phyloP scores from a whole-genome alignment of 2,329 filamentous ascomycete species.

The Chrysoporthe austroafricana region DNA sequence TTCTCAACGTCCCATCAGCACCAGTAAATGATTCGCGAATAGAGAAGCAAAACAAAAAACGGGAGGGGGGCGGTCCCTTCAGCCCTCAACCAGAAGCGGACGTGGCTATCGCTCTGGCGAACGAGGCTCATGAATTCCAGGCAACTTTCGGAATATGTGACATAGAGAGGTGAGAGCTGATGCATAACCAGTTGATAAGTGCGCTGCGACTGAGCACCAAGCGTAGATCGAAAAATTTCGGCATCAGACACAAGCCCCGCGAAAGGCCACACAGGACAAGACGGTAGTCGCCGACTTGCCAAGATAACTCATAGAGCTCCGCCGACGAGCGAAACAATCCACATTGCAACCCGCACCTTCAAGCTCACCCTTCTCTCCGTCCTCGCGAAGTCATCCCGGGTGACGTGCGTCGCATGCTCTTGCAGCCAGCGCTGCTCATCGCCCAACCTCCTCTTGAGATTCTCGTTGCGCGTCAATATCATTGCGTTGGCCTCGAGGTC shows the following conservation, averaged over 20 bases:
- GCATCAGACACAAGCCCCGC: neutral
- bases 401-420: conserved; percentile 70
- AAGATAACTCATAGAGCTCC: conserved; percentile 70
- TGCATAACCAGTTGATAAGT: neutral
- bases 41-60: neutral
- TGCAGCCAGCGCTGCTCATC: conserved; percentile 82
- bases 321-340: conserved; percentile 84
- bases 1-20: neutral
- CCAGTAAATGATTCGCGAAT: neutral
- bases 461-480: conserved; percentile 78
- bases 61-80: neutral
- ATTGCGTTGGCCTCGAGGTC: conserved; percentile 90
- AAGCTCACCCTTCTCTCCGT: conserved; percentile 83
- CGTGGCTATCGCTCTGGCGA: neutral
- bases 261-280: neutral
- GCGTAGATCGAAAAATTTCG: neutral
- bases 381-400: conserved; percentile 76
- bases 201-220: neutral
- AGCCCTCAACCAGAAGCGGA: neutral
- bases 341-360: conserved; percentile 88
- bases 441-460: conserved; percentile 71
- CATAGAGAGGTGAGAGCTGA: neutral
- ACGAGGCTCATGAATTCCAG: neutral
- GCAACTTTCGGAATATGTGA: neutral
- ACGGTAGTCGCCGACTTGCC: neutral